Base-by-base conservation (phyloP, 169 alveolate genomes). In the Amoebophrya sp. region DNA sequence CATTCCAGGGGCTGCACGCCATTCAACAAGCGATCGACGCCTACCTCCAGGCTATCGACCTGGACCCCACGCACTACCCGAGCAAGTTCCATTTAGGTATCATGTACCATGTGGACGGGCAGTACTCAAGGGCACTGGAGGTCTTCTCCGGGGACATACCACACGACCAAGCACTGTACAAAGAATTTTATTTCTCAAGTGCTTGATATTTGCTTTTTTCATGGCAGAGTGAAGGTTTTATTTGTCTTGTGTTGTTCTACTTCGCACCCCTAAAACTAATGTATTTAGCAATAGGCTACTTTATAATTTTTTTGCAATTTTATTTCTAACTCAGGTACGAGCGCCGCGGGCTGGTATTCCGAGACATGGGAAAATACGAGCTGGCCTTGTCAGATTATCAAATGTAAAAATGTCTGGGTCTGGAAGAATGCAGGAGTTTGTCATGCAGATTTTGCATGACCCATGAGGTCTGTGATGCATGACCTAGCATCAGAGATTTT, bases 81-180 rank as follows among this genome's bases (percentile, higher is more conserved):
- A 93, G 96, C 77, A 94, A 94, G 14, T 95, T 93, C 90, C 98
- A 96, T 93, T 77, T 95, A 40, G 98, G 98, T 12, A 40, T 92
- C 14, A 96, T 96, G 98, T 92, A 93, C 40, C 97, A 95, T 41
- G 92, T 93, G 83, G 93, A 92, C 40, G 95, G 94, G 89, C 92
- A 94, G 77, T 94, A 95, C 77, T 93, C 93, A 18, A 94, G 94
- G 89, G 98, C 97, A 39, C 94, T 96, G 41, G 93, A 95, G 91
- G 90, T 94, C 33, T 94, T 95, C 33, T 92, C 95, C 12, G 91
- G 91, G 29, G 66, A 47, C 89, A 96, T 96, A 35, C 77, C 93
- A 12, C 40, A 23, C 40, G 40, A 14, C 41, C 40, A 77, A 29
- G 92, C 94, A 40, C 93, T 94, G 39, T 92, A 89, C 40, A 47